phyloP scores from a whole-genome alignment of 2,329 filamentous ascomycete species.

The Trichoderma sp. region DNA sequence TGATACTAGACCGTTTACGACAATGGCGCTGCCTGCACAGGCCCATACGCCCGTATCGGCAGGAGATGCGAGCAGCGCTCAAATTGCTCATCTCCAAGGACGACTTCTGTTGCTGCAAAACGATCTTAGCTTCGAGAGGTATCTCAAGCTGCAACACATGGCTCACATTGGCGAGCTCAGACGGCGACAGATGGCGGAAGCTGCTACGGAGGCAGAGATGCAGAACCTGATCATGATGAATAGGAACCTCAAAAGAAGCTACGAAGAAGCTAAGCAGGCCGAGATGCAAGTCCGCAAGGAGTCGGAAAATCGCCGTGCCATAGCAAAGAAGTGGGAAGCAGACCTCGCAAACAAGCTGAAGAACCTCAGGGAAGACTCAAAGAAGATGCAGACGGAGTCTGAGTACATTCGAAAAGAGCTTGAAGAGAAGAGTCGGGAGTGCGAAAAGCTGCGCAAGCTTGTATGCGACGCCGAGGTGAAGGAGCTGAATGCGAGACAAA shows the following conservation, averaged over 20 bases:
- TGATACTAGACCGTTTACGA: constrained; percentile 40
- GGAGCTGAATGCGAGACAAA: constrained; percentile 64
- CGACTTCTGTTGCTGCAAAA: constrained; percentile 77
- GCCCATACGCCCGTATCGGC: constrained; percentile 36
- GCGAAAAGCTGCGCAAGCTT: constrained; percentile 64
- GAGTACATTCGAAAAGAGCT: constrained; percentile 60
- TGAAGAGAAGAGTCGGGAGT: constrained; percentile 58
- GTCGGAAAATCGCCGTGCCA: constrained; percentile 68
- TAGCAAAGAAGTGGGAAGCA: constrained; percentile 77
- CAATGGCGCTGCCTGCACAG: constrained; percentile 34
- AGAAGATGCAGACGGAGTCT: constrained; percentile 61
- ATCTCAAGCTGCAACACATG: constrained; percentile 81
- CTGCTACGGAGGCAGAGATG: constrained; percentile 77
- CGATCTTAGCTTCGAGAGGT: constrained; percentile 80
- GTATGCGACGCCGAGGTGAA: constrained; percentile 70
- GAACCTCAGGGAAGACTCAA: constrained; percentile 68
- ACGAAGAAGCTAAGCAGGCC: constrained; percentile 71
- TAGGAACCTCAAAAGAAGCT: constrained; percentile 68
- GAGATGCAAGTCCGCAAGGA: constrained; percentile 72
- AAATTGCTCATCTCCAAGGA: constrained; percentile 63
- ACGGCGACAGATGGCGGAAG: constrained; percentile 72
- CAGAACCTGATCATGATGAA: constrained; percentile 80
- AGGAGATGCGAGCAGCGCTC: constrained; percentile 38
- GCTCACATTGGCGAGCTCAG: constrained; percentile 78
- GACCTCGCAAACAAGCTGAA: constrained; percentile 69